Base-by-base conservation (phyloP, 352 stramenopile genomes). In the Thraustochytrium striatum region DNA sequence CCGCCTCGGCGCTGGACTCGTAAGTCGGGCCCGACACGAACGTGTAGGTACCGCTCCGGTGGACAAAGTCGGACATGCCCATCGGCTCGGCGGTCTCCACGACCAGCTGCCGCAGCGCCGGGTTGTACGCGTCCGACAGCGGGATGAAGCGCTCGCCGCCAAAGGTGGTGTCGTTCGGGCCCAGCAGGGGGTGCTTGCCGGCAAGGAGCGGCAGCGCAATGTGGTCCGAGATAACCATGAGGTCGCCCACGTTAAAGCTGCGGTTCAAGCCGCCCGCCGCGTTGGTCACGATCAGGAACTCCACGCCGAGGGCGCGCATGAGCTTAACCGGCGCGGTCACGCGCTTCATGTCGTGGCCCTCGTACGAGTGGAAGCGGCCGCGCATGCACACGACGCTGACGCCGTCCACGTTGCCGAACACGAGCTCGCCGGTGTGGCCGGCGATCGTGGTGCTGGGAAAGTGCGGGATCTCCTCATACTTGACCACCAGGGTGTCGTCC, bases 11-110 rank as follows among this genome's bases (percentile, higher is more conserved):
- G 38, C 91, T 91, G 32, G 92, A 97, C 86, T 99, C 95, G 84
- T 98, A 99, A 78, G 94, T 96, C 8, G 95, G 95, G 28, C 92
- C 95, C 2, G 90, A 97, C 9, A 98, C 93, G 85, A 98, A 98
- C 21, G n/a, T 32, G 80, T 84, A 84, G 28, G 39, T 80, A 35
- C 70, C 58, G 30, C 53, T 47, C 28, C 70, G 41, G 25, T 32
- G 65, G 36, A 85, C 33, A 32, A 79, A 78, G 52, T 84, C 47
- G 7, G 11, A 13, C 38, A 84, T 83, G 57, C 88, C 81, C 3
- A 97, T 83, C 13, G 92, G 82, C 58, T 93, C 85, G 1, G 93
- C 92, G 19, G 93, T 90, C 13, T 86, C 83, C 44, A 88, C 69
- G 0, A 93, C 91, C 41, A 97, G 78, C 16, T 90, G 82, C 68